phyloP scores from a whole-genome alignment of 495 filamentous ascomycete genomes.

The Podospora anserina region DNA sequence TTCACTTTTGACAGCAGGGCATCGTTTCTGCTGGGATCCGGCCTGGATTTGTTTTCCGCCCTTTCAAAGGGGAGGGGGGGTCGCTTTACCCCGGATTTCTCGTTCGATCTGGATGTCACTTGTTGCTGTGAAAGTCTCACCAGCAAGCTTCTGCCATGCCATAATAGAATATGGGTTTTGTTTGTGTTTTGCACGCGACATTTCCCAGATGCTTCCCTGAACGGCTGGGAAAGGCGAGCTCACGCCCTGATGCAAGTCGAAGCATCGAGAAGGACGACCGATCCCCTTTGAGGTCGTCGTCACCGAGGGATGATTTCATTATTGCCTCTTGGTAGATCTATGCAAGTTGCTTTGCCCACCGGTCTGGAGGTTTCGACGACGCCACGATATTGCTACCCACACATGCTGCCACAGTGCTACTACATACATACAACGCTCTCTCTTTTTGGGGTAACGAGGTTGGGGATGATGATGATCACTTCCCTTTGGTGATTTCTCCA shows the following conservation, averaged over 20 bases:
- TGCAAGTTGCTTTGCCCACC: background rate
- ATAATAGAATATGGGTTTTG: background rate
- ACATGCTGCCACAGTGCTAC: background rate
- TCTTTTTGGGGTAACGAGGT: background rate
- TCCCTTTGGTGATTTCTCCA: background rate
- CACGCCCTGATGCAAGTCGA: background rate
- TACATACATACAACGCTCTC: too few species aligned
- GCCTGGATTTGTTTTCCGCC: background rate
- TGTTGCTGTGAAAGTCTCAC: background rate
- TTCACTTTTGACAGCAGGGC: background rate
- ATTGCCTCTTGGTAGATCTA: conserved; percentile 12
- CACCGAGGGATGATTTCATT: background rate
- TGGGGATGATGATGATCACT: background rate
- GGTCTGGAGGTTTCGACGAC: background rate
- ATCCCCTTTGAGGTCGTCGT: background rate
- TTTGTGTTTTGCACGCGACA: background rate
- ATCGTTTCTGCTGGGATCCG: background rate
- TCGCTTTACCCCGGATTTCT: conserved; percentile 33
- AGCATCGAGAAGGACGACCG: background rate
- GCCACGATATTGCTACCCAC: background rate
- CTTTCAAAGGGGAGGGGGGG: conserved; percentile 13
- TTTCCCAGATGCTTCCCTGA: background rate
- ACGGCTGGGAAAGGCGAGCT: background rate
- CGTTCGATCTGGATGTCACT: conserved; percentile 8
- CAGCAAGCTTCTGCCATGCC: background rate